These are phyloP conservation scores for Xylaria grammica DNA, from an alignment of 495 filamentous ascomycete genomes.

Conservation along the genomic window DNA sequence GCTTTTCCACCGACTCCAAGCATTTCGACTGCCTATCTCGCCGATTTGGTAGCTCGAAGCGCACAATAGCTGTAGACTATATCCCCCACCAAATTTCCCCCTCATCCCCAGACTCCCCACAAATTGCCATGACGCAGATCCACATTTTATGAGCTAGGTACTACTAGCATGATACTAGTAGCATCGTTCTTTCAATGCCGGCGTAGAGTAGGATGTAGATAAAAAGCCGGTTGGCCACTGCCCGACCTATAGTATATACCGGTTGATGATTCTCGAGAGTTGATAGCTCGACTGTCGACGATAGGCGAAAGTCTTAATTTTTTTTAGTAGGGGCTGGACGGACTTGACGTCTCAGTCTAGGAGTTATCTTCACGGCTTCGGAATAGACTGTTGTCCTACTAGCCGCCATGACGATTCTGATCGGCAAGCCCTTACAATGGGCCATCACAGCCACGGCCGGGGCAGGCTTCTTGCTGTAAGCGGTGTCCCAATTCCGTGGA, in stretches of 20 bases:
- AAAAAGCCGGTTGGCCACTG: background rate
- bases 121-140: background rate
- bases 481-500: background rate
- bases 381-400: background rate
- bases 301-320: too few relatives aligned
- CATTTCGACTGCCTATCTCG: background rate
- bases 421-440: conserved; percentile 15
- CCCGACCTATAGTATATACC: too few relatives aligned
- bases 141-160: background rate
- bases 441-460: conserved; percentile 18
- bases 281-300: background rate
- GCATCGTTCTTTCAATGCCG: background rate
- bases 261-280: background rate
- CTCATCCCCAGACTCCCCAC: conserved; percentile 7
- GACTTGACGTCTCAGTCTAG: background rate
- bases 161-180: too few relatives aligned
- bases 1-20: background rate
- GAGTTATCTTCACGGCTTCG: background rate
- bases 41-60: background rate
- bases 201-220: background rate
- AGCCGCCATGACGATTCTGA: background rate
- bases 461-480: conserved; percentile 18
- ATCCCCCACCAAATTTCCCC: background rate
- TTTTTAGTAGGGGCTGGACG: background rate
- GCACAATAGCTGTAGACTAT: background rate